A percentile compares a stretch with the other conserved stretches of the same genome.
phyloP scores from a whole-genome alignment of 1,284 basidiomycete species.

The Leccinum subrobustum region DNA sequence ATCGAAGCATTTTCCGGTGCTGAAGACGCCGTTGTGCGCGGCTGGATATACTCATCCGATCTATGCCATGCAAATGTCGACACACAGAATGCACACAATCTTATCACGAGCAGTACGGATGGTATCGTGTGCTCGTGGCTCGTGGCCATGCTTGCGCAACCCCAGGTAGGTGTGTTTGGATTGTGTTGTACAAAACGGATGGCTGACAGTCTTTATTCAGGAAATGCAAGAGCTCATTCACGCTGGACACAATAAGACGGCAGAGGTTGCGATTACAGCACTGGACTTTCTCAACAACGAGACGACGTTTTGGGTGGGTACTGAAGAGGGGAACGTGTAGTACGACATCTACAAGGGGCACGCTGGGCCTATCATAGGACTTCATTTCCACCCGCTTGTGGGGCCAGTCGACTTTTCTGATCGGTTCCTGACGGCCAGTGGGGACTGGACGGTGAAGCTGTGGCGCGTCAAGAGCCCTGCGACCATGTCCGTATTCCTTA shows the following conservation, averaged over 20 bases:
- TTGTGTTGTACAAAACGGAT: neutral
- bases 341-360: constrained; percentile 92
- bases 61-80: constrained; percentile 96
- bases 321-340: constrained; percentile 95
- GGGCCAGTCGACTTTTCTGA: constrained; percentile 95
- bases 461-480: constrained; percentile 80
- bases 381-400: constrained; percentile 90
- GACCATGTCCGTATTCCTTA: constrained; percentile 1
- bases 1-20: constrained; percentile 90
- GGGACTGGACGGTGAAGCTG: constrained; percentile 95
- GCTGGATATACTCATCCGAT: constrained; percentile 98
- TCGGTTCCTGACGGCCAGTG: constrained; percentile 87
- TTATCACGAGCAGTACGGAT: constrained; percentile 95
- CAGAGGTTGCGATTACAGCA: constrained; percentile 91
- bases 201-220: constrained; percentile 39
- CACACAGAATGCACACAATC: constrained; percentile 96
- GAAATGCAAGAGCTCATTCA: constrained; percentile 89
- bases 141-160: constrained; percentile 97
- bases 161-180: constrained; percentile 59
- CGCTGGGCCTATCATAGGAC: constrained; percentile 88
- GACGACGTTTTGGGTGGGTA: constrained; percentile 88
- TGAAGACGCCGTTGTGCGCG: constrained; percentile 94
- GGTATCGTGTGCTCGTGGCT: constrained; percentile 97
- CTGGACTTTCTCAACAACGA: constrained; percentile 94
- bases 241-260: constrained; percentile 89